Conservation (phyloP, 2,329 filamentous ascomycete species). For the Aureobasidium sp. region DNA sequence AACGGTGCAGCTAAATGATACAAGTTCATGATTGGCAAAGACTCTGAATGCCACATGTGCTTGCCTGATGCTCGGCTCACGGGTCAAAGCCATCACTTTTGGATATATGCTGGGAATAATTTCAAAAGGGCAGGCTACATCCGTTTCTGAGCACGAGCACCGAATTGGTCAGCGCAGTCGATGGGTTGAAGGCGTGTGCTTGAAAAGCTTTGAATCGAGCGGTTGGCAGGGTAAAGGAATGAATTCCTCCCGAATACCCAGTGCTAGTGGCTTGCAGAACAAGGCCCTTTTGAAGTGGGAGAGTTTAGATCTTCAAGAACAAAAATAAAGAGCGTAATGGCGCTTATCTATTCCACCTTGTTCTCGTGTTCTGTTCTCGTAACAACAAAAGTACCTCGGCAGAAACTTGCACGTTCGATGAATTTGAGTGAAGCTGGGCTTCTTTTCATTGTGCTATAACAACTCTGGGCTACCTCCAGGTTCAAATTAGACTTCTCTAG, state of each 20-base stretch:
- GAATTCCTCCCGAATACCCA: background rate
- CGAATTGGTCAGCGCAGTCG: background rate
- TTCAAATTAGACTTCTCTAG: background rate
- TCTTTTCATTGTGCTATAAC: background rate
- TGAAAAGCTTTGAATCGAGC: background rate
- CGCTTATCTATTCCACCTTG: background rate
- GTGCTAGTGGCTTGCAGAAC: background rate
- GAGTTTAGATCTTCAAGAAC: background rate
- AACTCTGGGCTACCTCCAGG: background rate
- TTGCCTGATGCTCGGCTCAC: background rate
- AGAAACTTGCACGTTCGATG: background rate
- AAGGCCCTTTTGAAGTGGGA: background rate
- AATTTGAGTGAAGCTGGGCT: background rate
- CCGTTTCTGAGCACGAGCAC: background rate
- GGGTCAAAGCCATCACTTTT: background rate
- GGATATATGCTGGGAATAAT: background rate
- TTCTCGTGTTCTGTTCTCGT: background rate
- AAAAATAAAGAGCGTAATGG: background rate
- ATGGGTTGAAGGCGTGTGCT: background rate
- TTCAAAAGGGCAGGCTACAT: background rate
- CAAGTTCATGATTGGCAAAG: background rate
- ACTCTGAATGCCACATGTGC: background rate
- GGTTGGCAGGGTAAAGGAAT: background rate
- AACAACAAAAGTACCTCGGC: background rate
- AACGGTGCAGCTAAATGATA: constrained; percentile 17